Evolutionary conservation across 306 rosid species (phyloP).

Genomic region (Pterocarpus santalinus): DNA sequence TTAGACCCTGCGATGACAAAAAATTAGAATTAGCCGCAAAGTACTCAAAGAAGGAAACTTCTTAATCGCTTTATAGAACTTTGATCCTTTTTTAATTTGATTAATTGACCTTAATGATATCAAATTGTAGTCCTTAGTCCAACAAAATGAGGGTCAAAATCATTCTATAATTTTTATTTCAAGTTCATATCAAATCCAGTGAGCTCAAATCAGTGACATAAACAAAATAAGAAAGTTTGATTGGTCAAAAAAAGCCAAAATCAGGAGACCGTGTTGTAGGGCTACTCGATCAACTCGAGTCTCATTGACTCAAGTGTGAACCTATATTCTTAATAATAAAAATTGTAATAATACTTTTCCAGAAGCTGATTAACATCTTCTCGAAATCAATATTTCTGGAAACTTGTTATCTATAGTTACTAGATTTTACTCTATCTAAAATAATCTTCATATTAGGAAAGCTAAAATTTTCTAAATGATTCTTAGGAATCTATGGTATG

Average conservation of each 20-base stretch:
- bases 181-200: not conserved
- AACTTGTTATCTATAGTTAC: not conserved
- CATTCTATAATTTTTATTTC: not conserved
- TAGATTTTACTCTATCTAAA: not conserved
- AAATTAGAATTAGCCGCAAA: not conserved
- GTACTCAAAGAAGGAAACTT: not conserved
- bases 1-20: constrained; percentile 48
- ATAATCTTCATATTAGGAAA: not conserved
- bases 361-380: not conserved
- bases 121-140: not conserved
- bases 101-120: not conserved
- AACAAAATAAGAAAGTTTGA: not conserved
- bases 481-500: not conserved
- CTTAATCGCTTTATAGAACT: not conserved
- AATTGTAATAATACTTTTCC: not conserved
- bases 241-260: not conserved
- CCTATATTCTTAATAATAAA: not conserved
- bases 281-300: not conserved
- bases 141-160: constrained; percentile 45
- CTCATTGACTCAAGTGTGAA: not conserved
- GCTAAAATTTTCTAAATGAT: not conserved
- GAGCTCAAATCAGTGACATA: not conserved
- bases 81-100: not conserved
- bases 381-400: constrained; percentile 16
- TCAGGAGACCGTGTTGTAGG: not conserved